Conservation (phyloP, 768 basidiomycete species). For the Leccinum subtestaceum region DNA sequence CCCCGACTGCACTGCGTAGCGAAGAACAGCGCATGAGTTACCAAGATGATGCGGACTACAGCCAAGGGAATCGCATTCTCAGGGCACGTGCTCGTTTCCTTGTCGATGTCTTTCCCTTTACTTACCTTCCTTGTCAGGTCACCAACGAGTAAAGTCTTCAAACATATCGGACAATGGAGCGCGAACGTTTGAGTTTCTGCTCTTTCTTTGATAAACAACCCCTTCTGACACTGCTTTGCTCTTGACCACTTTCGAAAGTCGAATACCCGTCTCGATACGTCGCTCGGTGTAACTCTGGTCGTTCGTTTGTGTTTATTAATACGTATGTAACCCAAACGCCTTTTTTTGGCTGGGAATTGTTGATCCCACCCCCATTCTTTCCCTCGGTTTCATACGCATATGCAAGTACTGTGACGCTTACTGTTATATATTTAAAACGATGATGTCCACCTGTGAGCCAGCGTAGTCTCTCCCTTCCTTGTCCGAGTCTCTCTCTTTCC, state of each 20-base stretch:
- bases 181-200: background rate
- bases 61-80: slow-evolving; percentile 26
- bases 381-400: background rate
- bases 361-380: background rate
- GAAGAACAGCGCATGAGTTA: slow-evolving; percentile 31
- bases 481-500: background rate
- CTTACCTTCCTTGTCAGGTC: slow-evolving; percentile 1
- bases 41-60: slow-evolving; percentile 29
- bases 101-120: background rate
- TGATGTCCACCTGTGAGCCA: background rate
- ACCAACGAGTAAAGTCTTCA: slow-evolving; percentile 14
- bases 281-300: slow-evolving; percentile 1
- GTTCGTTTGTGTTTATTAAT: slow-evolving; percentile 4
- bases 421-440: background rate
- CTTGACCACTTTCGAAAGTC: background rate
- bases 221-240: background rate
- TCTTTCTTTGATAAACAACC: background rate
- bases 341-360: background rate
- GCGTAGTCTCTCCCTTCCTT: background rate
- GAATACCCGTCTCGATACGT: background rate
- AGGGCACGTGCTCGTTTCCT: slow-evolving; percentile 23
- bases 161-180: slow-evolving; percentile 2
- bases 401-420: background rate
- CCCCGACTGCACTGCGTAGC: slow-evolving; percentile 4
- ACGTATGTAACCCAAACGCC: background rate